phyloP scores from a whole-genome alignment of 2,329 filamentous ascomycete genomes.

The Pestalotiopsis sp. region DNA sequence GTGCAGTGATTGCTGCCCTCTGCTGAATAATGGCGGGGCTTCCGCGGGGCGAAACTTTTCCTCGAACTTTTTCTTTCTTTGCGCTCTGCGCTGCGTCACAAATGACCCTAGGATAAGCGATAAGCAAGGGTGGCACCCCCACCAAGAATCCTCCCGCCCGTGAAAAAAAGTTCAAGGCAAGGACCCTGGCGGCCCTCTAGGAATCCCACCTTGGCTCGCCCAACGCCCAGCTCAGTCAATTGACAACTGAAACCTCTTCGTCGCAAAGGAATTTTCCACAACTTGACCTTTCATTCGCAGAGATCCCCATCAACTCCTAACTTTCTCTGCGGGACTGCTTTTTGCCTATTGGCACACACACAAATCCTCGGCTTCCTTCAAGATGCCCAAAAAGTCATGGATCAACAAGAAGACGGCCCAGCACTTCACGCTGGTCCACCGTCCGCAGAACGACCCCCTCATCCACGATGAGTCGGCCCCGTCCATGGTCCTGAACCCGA shows the following conservation, averaged over 20 bases:
- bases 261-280: not conserved
- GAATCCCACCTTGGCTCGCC: constrained; percentile 2
- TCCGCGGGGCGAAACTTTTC: constrained; percentile 17
- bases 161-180: constrained; percentile 5
- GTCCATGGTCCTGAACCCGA: constrained; percentile 85
- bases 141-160: not conserved
- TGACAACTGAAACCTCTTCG: not conserved
- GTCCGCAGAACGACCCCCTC: constrained; percentile 94
- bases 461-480: constrained; percentile 91
- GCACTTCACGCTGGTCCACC: constrained; percentile 92
- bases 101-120: constrained; percentile 11
- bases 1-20: not conserved
- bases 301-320: too few relatives aligned
- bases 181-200: not conserved
- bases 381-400: constrained; percentile 13
- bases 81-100: constrained; percentile 9
- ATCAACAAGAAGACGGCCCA: constrained; percentile 84
- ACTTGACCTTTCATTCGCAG: not conserved
- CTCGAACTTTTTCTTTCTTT: constrained; percentile 3
- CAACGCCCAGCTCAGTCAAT: not conserved
- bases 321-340: not conserved
- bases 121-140: constrained; percentile 6
- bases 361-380: not conserved
- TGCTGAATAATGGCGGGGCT: constrained; percentile 19
- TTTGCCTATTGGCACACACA: not conserved